Evolutionary conservation across 1,284 basidiomycete genomes (phyloP).

Genomic region (Boletus albobrunnescens): DNA sequence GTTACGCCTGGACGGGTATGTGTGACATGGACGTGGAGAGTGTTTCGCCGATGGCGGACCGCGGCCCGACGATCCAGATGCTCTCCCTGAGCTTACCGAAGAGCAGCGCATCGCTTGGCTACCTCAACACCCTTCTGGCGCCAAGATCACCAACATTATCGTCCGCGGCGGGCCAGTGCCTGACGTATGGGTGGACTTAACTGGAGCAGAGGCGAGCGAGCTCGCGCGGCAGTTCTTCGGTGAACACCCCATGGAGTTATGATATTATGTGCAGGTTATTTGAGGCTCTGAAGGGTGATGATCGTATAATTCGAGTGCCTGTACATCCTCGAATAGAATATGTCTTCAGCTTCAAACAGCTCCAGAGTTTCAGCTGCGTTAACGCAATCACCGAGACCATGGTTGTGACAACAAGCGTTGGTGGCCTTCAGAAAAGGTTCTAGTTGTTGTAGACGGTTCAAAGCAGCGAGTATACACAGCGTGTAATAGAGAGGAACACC

Average conservation of each 20-base stretch:
- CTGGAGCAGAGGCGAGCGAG: conserved; percentile 7
- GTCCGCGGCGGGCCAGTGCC: conserved; percentile 31
- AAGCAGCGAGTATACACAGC: conserved; percentile 16
- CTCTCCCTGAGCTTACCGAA: conserved; percentile 10
- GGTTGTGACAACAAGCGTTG: too few species aligned
- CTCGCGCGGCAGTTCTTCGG: conserved; percentile 14
- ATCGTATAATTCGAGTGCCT: background rate
- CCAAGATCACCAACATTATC: conserved; percentile 27
- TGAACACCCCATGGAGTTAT: conserved; percentile 11
- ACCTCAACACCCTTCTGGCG: conserved; percentile 20
- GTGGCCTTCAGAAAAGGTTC: conserved; percentile 2
- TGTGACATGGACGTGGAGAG: conserved; percentile 14
- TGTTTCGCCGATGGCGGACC: background rate
- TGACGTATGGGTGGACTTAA: conserved; percentile 2
- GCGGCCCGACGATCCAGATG: conserved; percentile 4
- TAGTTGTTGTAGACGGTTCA: conserved; percentile 13
- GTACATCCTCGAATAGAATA: too few species aligned
- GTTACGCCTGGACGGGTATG: conserved; percentile 11
- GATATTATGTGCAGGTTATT: background rate
- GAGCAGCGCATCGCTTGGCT: conserved; percentile 18
- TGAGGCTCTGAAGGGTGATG: background rate
- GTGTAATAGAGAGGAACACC: conserved; percentile 2
- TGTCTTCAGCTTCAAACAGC: too few species aligned
- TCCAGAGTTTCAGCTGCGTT: too few species aligned
- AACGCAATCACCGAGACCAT: too few species aligned